These are phyloP conservation scores for Oryza coarctata DNA, from an alignment of 176 grass and related monocot species.

Conservation along the genomic window DNA sequence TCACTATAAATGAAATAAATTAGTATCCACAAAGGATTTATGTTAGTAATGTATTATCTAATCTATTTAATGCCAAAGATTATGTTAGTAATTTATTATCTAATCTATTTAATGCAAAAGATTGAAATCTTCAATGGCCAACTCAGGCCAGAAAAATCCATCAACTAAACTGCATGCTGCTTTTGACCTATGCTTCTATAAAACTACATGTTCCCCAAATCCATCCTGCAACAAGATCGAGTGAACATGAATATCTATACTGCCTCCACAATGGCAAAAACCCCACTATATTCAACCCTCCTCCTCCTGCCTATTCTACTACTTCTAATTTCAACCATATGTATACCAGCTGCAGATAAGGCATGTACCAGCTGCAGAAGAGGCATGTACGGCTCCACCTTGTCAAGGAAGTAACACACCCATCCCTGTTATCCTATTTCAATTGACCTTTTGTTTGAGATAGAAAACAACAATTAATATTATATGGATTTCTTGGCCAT, in stretches of 20 bases:
- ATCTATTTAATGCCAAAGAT: too few relatives aligned
- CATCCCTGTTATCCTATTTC: background rate
- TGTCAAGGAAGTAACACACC: conserved; percentile 1
- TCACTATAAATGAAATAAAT: too few relatives aligned
- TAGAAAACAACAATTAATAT: background rate
- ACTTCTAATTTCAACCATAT: background rate
- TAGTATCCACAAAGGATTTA: too few relatives aligned
- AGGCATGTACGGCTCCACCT: background rate
- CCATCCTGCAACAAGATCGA: background rate
- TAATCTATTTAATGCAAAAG: background rate
- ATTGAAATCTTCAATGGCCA: background rate
- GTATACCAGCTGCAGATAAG: background rate
- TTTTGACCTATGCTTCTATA: background rate
- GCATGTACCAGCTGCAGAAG: background rate
- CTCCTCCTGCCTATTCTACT: background rate
- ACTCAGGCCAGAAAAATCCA: background rate
- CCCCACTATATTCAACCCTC: background rate
- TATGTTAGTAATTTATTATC: too few relatives aligned
- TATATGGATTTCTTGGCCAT: background rate
- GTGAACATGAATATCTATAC: background rate
- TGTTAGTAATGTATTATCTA: too few relatives aligned
- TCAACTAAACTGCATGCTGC: background rate
- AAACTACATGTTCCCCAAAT: background rate
- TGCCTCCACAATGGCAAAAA: background rate
- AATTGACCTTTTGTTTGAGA: background rate